Percentiles rank a stretch among this genome's conserved stretches.
phyloP scores from a whole-genome alignment of 23 red algal genomes.

The Gracilaria caudata region DNA sequence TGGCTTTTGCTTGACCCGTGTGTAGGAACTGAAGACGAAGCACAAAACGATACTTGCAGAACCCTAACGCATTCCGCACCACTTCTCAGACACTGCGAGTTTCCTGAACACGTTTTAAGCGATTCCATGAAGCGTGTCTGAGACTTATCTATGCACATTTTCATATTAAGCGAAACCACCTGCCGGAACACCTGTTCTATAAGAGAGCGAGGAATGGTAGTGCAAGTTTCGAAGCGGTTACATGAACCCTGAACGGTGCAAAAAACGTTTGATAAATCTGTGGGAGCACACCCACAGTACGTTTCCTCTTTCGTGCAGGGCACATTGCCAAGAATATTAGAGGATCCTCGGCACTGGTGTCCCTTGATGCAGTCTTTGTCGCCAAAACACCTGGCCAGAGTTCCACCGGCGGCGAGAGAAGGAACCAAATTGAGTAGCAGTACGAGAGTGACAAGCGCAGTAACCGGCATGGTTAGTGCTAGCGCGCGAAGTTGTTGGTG shows the following conservation, averaged over 20 bases:
- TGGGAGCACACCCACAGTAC: background rate
- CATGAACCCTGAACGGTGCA: slow-evolving; percentile 3
- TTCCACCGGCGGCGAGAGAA: background rate
- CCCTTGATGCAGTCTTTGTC: background rate
- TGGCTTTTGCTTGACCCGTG: background rate
- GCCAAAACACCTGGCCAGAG: background rate
- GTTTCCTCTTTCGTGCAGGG: background rate
- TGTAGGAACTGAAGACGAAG: background rate
- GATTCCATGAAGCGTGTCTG: background rate
- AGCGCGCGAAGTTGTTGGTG: background rate
- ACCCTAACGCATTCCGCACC: slow-evolving; percentile 7
- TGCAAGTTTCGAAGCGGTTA: background rate
- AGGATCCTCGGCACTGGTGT: background rate
- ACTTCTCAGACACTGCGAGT: background rate
- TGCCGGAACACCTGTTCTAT: background rate
- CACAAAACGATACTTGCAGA: background rate
- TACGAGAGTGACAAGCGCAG: background rate
- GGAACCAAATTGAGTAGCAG: background rate
- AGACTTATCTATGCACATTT: slow-evolving; percentile 10
- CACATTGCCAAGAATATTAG: background rate
- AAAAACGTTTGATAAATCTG: background rate
- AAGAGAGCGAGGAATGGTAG: background rate
- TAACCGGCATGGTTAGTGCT: background rate
- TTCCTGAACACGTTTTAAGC: background rate
- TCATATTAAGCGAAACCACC: background rate